Evolutionary conservation across 139 green algal genomes (phyloP).

Genomic region (Closterium sp.): DNA sequence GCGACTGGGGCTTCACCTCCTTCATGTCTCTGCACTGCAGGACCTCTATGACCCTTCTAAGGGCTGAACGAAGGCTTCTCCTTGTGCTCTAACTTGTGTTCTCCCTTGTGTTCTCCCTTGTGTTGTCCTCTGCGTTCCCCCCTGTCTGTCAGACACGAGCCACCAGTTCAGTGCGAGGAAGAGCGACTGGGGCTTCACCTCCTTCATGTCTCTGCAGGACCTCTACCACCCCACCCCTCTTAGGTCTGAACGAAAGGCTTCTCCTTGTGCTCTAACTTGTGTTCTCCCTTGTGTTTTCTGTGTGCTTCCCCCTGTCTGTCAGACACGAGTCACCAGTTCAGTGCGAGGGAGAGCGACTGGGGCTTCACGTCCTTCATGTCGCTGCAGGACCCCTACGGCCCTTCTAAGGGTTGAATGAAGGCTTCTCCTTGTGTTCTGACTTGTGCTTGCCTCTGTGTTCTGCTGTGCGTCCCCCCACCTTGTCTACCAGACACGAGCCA

Average conservation of each 20-base stretch:
- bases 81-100: background rate
- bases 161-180: slow-evolving; percentile 67
- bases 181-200: slow-evolving; percentile 88
- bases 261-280: background rate
- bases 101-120: background rate
- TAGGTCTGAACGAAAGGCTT: slow-evolving; percentile 58
- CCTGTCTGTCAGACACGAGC: slow-evolving; percentile 38
- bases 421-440: background rate
- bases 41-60: slow-evolving; percentile 60
- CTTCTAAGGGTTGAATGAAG: slow-evolving; percentile 49
- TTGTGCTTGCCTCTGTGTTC: background rate
- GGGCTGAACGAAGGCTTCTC: slow-evolving; percentile 43
- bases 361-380: slow-evolving; percentile 83
- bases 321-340: slow-evolving; percentile 73
- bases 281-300: background rate
- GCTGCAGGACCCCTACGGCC: slow-evolving; percentile 62
- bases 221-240: slow-evolving; percentile 56
- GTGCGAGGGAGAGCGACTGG: slow-evolving; percentile 71
- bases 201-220: slow-evolving; percentile 71
- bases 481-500: slow-evolving; percentile 60
- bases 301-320: background rate
- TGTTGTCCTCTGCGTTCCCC: background rate
- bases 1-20: slow-evolving; percentile 88
- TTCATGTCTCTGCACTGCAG: slow-evolving; percentile 67
- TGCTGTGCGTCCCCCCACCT: background rate